phyloP scores from a whole-genome alignment of 768 basidiomycete genomes.

The Xerocomus spinulosus region DNA sequence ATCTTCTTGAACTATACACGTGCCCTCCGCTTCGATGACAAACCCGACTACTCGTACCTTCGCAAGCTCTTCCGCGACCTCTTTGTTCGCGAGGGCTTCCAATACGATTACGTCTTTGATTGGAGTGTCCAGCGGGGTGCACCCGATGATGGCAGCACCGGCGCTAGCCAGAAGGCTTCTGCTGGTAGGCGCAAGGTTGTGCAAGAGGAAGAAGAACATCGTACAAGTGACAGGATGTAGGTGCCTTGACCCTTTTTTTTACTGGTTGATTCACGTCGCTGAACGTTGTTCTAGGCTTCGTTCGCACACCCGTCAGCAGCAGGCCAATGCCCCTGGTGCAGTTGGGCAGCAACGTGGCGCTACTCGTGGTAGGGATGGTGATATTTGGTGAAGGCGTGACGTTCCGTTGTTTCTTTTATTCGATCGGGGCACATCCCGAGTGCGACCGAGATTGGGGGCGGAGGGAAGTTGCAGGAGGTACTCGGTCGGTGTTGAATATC shows the following conservation, averaged over 20 bases:
- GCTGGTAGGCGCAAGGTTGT: constrained; percentile 73
- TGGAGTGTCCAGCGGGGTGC: constrained; percentile 87
- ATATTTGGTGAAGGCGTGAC: constrained; percentile 40
- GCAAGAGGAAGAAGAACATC: constrained; percentile 82
- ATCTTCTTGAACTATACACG: constrained; percentile 99
- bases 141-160: constrained; percentile 59
- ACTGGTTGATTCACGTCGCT: constrained; percentile 10
- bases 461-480: constrained; percentile 31
- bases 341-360: constrained; percentile 42
- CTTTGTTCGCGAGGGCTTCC: constrained; percentile 95
- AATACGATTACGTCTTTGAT: constrained; percentile 99
- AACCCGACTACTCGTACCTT: constrained; percentile 99
- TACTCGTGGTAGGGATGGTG: constrained; percentile 40
- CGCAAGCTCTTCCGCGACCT: constrained; percentile 99
- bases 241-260: constrained; percentile 30
- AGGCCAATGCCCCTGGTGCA: constrained; percentile 47
- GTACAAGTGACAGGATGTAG: constrained; percentile 79
- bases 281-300: constrained; percentile 56
- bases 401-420: constrained; percentile 31
- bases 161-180: constrained; percentile 57
- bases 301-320: constrained; percentile 81
- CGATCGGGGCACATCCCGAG: constrained; percentile 39
- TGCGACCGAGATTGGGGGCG: constrained; percentile 41
- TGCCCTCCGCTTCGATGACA: constrained; percentile 98
- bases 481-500: constrained; percentile 35